phyloP scores from a whole-genome alignment of 306 rosid species.

The Inga leiocalycina region DNA sequence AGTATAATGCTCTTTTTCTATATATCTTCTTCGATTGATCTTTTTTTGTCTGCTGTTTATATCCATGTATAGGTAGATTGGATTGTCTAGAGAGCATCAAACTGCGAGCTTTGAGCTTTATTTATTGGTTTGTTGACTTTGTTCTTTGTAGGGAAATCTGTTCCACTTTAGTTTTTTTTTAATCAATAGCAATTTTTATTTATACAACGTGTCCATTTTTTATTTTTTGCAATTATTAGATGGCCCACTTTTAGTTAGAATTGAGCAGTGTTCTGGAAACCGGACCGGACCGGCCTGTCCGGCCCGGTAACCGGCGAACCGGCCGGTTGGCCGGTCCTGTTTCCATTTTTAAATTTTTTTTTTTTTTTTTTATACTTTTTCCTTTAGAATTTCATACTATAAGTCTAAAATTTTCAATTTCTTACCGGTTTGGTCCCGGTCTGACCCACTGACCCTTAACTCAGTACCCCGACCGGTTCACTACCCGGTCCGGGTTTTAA shows the following conservation, averaged over 20 bases:
- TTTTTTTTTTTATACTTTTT: no score
- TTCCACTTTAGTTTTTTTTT: background rate
- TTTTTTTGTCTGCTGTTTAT: conserved; percentile 23
- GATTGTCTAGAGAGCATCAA: conserved; percentile 38
- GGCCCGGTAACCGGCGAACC: no score
- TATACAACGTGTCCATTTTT: background rate
- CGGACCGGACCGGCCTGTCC: no score
- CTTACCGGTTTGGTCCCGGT: no score
- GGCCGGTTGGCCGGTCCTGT: no score
- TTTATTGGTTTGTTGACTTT: conserved; percentile 17
- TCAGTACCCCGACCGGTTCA: no score
- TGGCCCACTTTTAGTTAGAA: background rate
- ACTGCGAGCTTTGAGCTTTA: conserved; percentile 12
- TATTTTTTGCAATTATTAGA: background rate
- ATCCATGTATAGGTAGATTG: conserved; percentile 39
- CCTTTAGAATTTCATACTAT: no score
- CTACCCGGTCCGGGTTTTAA: no score
- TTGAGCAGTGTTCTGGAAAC: no score
- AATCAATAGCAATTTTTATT: background rate
- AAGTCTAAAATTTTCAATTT: no score
- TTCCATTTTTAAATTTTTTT: no score
- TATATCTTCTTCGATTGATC: background rate
- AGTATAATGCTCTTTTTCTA: background rate
- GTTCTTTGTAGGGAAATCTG: conserved; percentile 31
- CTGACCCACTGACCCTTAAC: no score